Percentiles rank a stretch among this genome's conserved stretches.
phyloP scores from a whole-genome alignment of 371 early-diverging fungal species.

The Mucor sp. region DNA sequence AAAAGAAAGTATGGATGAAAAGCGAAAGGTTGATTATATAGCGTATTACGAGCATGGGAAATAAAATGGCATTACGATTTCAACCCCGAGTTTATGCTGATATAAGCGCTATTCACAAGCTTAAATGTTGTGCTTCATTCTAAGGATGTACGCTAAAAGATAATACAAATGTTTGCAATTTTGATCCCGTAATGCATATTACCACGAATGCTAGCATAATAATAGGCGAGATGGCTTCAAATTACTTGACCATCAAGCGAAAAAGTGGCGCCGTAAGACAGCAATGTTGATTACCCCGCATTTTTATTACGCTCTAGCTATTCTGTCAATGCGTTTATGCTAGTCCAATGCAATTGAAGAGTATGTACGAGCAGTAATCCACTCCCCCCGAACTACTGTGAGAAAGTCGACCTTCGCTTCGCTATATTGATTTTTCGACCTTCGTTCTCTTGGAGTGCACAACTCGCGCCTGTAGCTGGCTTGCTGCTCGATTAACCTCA shows the following conservation, averaged over 20 bases:
- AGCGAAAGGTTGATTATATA: neutral
- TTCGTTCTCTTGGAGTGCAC: too few relatives aligned
- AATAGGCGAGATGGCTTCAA: neutral
- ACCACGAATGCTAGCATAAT: neutral
- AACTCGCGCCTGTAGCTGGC: too few relatives aligned
- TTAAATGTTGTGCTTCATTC: neutral
- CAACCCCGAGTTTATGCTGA: conserved; percentile 7
- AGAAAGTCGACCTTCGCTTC: too few relatives aligned
- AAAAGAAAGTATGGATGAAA: neutral
- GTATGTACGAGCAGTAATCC: too few relatives aligned
- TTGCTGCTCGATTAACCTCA: too few relatives aligned
- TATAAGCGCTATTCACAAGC: conserved; percentile 7
- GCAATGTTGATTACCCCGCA: neutral
- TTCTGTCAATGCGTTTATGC: too few relatives aligned
- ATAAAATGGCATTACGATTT: neutral
- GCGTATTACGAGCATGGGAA: conserved; percentile 3
- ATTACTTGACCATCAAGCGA: neutral
- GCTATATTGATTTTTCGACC: too few relatives aligned
- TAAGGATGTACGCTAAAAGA: neutral
- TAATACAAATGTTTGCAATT: neutral
- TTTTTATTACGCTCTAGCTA: too few relatives aligned
- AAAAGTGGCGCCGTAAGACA: neutral
- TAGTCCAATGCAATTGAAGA: too few relatives aligned
- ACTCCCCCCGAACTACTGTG: too few relatives aligned
- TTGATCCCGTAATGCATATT: neutral